Conservation (phyloP, 2,329 filamentous ascomycete species). For the Botrytis paeoniae region DNA sequence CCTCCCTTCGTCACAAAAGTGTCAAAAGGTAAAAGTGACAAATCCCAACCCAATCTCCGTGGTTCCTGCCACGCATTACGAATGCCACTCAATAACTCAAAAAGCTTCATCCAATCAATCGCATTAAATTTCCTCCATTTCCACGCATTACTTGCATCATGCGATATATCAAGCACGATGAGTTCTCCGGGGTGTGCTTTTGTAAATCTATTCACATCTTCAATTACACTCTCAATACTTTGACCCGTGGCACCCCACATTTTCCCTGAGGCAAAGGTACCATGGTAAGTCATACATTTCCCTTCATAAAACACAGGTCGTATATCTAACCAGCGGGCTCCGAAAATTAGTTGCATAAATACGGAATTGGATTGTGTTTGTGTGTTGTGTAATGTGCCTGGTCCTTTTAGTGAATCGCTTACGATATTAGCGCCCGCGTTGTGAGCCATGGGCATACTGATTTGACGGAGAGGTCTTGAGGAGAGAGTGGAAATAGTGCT, state of each 20-base stretch:
- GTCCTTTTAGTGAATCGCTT: conserved; percentile 11
- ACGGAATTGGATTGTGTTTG: conserved; percentile 25
- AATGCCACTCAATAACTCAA: conserved; percentile 19
- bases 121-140: background rate
- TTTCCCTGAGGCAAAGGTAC: background rate
- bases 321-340: conserved; percentile 30
- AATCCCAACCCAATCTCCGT: conserved; percentile 20
- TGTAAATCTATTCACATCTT: conserved; percentile 30
- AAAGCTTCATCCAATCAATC: conserved; percentile 26
- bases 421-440: conserved; percentile 27
- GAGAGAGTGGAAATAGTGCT: conserved; percentile 24
- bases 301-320: conserved; percentile 22
- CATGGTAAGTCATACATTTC: conserved; percentile 25
- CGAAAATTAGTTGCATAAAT: conserved; percentile 25
- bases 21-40: conserved; percentile 24
- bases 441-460: conserved; percentile 28
- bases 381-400: conserved; percentile 27
- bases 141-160: conserved; percentile 23
- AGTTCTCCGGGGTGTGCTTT: conserved; percentile 28
- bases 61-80: conserved; percentile 26
- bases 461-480: conserved; percentile 24
- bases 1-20: conserved; percentile 29
- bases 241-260: conserved; percentile 23
- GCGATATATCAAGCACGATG: conserved; percentile 30
- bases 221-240: conserved; percentile 24